These are phyloP conservation scores for Chaetoceros muelleri DNA, from an alignment of 108 stramenopile species.

Conservation along the genomic window DNA sequence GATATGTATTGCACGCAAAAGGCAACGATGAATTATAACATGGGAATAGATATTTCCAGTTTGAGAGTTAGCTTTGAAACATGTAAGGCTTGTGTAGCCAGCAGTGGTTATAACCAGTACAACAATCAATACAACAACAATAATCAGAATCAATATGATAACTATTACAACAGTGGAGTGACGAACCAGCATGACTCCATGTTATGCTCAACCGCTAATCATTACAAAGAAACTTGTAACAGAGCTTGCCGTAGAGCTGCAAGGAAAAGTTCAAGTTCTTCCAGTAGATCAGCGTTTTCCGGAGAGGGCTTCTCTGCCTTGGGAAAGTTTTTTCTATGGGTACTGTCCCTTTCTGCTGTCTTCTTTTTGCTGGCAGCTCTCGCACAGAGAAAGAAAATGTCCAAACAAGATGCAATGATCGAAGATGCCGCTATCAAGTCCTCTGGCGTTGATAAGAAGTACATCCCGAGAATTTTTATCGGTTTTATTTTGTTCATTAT, in stretches of 20 bases:
- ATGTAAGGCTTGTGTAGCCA: background rate
- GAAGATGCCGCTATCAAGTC: background rate
- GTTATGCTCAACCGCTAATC: background rate
- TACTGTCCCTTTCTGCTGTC: background rate
- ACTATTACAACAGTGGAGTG: background rate
- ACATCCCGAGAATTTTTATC: constrained; percentile 1
- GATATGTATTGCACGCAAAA: constrained; percentile 1
- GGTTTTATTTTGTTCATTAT: background rate
- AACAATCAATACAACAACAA: background rate
- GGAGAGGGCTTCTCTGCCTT: background rate
- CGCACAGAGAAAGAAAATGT: constrained; percentile 1
- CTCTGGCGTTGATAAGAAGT: background rate
- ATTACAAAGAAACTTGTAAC: background rate
- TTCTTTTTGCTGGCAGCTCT: background rate
- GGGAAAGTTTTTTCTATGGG: background rate
- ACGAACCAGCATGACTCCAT: background rate
- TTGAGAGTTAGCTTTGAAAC: background rate
- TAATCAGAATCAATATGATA: background rate
- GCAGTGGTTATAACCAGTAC: background rate
- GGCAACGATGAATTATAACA: background rate
- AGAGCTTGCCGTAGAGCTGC: background rate
- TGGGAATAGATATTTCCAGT: background rate
- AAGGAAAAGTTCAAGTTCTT: background rate
- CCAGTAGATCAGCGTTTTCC: background rate
- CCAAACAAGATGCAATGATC: background rate